Evolutionary conservation across 768 basidiomycete species (phyloP), one percentile per base, ranked within the genome.

Genomic region (Russula virescens): DNA sequence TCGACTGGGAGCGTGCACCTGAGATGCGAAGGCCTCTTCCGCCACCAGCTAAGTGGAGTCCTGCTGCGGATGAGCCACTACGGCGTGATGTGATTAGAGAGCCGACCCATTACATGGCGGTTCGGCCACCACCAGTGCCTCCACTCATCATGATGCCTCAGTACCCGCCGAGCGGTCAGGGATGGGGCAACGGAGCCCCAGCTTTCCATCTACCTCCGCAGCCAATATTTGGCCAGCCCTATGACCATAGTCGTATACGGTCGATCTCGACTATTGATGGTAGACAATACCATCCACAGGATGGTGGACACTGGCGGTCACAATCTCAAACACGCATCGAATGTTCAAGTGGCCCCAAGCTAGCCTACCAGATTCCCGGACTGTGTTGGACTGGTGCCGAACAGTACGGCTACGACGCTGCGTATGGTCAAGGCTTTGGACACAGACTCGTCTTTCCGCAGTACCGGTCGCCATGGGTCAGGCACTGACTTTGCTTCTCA

Each of bases 1-100:
- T 63, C 8, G 63, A 55, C 19, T 63, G 62, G 59, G 69, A 71
- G 10, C 71, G 55, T 57, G 55, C 52, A 49, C 61, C 56, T 13
- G 61, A 65, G 53, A 47, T 71, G 18, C 69, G 74, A 38, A 78
- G 78, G 45, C 42, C 69, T 14, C 71, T 90, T 19, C 88, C 88
- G 49, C 87, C 89, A 25, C 89, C 89, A 25, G 84, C 89, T 2
- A 85, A 85, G 72, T 91, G 89, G 89, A 89, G 88, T 69, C 89
- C 89, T 52, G 80, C 84, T 14, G 86, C 80, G n/a, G 88, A 89
- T 68, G 89, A 90, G 67, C 89, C 87, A 19, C 82, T 91, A 61
- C 73, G 81, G 34, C 80, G 84, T 38, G 78, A 82, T 56, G 74
- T 76, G 57, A 80, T 78, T 67, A 77, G 84, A 56, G 71, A 72